These are phyloP conservation scores for Nowakowskiella sp. DNA, from an alignment of 192 early-diverging fungal species.

Conservation along the genomic window DNA sequence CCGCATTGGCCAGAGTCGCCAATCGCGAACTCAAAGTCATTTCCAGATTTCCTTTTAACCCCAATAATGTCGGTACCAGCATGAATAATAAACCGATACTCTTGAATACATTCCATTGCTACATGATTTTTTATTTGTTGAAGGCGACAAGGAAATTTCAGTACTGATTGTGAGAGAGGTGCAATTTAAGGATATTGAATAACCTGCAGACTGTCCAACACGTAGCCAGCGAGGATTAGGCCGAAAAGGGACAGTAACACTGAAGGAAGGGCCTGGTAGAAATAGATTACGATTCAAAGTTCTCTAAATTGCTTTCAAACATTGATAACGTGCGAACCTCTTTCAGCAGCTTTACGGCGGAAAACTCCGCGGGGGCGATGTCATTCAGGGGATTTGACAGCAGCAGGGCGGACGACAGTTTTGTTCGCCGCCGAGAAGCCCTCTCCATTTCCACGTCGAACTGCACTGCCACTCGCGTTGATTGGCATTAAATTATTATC, in stretches of 20 bases:
- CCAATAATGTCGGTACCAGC: conserved; percentile 75
- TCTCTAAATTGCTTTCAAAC: too few relatives aligned
- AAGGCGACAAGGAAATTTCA: not conserved
- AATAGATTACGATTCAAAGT: too few relatives aligned
- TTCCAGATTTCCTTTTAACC: conserved; percentile 87
- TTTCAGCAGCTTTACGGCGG: too few relatives aligned
- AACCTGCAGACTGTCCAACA: conserved; percentile 23
- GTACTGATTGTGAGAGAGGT: not conserved
- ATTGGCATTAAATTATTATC: too few relatives aligned
- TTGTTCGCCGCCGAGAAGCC: too few relatives aligned
- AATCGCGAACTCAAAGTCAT: conserved; percentile 84
- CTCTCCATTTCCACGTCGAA: too few relatives aligned
- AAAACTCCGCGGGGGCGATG: too few relatives aligned
- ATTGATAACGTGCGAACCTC: too few relatives aligned
- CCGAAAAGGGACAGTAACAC: conserved; percentile 10
- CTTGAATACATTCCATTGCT: conserved; percentile 59
- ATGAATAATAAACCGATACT: conserved; percentile 69
- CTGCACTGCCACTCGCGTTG: too few relatives aligned
- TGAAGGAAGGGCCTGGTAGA: conserved; percentile 12
- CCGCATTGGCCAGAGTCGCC: conserved; percentile 57
- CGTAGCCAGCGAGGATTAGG: conserved; percentile 18
- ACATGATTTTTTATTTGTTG: not conserved
- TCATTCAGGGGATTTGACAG: too few relatives aligned
- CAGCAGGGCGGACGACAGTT: too few relatives aligned
- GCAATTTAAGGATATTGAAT: too few relatives aligned